Base-by-base conservation (phyloP, 129 eudicot genomes). In the Helianthus tuberosus region DNA sequence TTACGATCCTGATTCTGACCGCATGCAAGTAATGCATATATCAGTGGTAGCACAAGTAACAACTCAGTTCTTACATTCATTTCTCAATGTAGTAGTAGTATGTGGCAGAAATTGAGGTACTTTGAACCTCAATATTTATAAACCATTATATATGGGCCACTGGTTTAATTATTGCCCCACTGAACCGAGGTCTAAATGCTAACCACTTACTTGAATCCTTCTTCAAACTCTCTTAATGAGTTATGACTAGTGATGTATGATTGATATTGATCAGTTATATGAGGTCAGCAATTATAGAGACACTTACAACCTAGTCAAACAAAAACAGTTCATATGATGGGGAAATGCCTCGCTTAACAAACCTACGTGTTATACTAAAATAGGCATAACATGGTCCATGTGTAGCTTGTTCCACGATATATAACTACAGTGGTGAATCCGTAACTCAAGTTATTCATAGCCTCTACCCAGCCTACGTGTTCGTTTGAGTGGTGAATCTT, bases 1-100 rank as follows among this genome's bases (percentile, higher is more conserved):
- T 70, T 75, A 81, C 85, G 0, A 70, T 81, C 85, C 23, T 20
- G 57, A 75, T 32, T 70, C 69, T 75, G 81, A 65, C 63, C 74
- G 46, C 74, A 70, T 75, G 77, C 65, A 38, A 75, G 77, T 74
- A 47, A 71, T 36, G 71, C 53, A 38, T 70, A 73, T 23, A 71
- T n/a, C 73, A 46, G 57, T 70, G 57, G 4, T 44, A 69, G 64
- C 81, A 81, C 52, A 69, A 81, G 46, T 48, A 81, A 63, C 63
- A 54, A 77, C 70, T 47, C 44, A 12, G 14, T 58, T 81, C 74
- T 70, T 35, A 63, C 51, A 43, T 48, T 15, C 81, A 81, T 81
- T 46, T 69, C 69, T 75, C 67, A 44, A 75, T 57, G 44, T 54
- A 52, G 16, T n/a, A n/a, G n/a, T 35, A 5, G 36, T 61, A 9